Evolutionary conservation across 2,329 filamentous ascomycete genomes (phyloP), one percentile per base, ranked within the genome.

Genomic region (Paramyrothecium sp.): DNA sequence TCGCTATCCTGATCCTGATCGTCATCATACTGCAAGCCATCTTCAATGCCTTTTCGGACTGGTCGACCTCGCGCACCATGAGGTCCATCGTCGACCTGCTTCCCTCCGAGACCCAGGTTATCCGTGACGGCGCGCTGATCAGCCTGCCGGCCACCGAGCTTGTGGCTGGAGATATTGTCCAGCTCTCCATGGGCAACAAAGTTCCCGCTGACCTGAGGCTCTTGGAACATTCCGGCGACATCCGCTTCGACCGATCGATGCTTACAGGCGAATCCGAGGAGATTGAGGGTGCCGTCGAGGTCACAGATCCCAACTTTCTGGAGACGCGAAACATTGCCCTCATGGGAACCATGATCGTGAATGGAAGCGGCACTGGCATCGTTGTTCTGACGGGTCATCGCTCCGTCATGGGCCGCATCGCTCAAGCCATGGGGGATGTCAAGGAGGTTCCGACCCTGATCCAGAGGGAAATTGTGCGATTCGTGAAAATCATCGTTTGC

Each of bases 161-260:
- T 2, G 79, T 80, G 5, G 73, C 71, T 20, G 79, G 79, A 10
- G 79, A 81, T 56, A 65, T 81, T 21, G 72, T 81, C 7, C 71
- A 78, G 11, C 65, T 81, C 12, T 71, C 73, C 54, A 75, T 78
- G 2, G 79, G 78, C 4, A 75, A 80, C 64, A 80, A 78, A 8
- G 76, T 81, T 4, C 78, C 79, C 0, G 79, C 78, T 5, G 79
- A 81, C 61, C 58, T 81, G 26, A 74, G 78, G n/a, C 67, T 78
- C 33, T 57, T 78, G 2, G 67, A 63, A 7, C 72, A 74, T 56
- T 78, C 76, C 8, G 75, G 74, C 0, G 76, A 78, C 23, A 68
- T 77, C 46, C 73, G 74, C 2, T 78, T 78, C 55, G 76, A 78
- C 38, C 65, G 75, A 2, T 69, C 74, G 1, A 68, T 77, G 21